Conservation (phyloP, 352 stramenopile species). For the Phytopythium helicoides region DNA sequence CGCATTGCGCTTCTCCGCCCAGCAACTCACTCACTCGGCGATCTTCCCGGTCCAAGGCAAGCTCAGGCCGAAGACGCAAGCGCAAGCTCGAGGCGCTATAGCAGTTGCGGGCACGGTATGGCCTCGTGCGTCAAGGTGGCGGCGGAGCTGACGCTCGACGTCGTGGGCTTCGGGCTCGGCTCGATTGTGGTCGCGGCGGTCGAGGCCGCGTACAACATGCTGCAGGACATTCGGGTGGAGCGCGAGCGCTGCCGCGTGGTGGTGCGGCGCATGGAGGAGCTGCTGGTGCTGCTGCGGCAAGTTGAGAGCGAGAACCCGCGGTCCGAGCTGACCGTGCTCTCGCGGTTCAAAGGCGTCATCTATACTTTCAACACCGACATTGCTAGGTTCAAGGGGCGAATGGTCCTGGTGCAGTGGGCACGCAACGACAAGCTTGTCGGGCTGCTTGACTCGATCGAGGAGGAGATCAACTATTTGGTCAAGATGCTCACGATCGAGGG, state of each 20-base stretch:
- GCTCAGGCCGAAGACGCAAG: too few relatives aligned
- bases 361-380: conserved; percentile 16
- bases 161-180: too few relatives aligned
- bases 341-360: conserved; percentile 13
- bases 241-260: conserved; percentile 15
- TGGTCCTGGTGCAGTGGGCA: conserved; percentile 3
- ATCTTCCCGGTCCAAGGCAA: conserved; percentile 11
- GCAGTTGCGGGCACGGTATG: too few relatives aligned
- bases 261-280: conserved; percentile 14
- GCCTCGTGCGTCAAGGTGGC: too few relatives aligned
- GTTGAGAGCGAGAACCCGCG: conserved; percentile 12
- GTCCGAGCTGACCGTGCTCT: conserved; percentile 12
- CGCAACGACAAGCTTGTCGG: conserved; percentile 10
- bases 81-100: too few relatives aligned
- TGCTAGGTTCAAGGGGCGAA: conserved; percentile 12
- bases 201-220: too few relatives aligned
- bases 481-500: conserved; percentile 19
- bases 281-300: conserved; percentile 16
- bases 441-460: conserved; percentile 17
- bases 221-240: background rate
- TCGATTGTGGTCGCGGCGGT: too few relatives aligned
- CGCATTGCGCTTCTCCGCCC: too few relatives aligned
- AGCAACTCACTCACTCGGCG: background rate
- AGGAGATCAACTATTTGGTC: conserved; percentile 17
- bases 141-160: too few relatives aligned